A percentile compares a stretch with the other conserved stretches of the same genome.
These are phyloP conservation scores for Pseudogymnoascus sp. DNA, from an alignment of 2,329 filamentous ascomycete species.

Conservation along the genomic window DNA sequence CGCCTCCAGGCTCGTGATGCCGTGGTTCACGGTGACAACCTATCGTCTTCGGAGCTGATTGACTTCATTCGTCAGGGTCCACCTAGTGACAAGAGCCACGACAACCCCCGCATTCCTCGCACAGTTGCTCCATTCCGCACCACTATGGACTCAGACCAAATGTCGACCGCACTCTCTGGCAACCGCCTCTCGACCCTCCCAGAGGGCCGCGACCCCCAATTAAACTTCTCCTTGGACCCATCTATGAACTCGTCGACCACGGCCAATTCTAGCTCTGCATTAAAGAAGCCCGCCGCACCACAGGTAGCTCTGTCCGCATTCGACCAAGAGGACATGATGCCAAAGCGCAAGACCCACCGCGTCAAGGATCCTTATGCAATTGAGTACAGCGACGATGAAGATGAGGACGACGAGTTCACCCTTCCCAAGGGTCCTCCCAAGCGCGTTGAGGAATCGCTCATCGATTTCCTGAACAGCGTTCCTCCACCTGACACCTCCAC, in stretches of 20 bases:
- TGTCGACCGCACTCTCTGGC: constrained; percentile 46
- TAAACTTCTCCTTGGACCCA: constrained; percentile 29
- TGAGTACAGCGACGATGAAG: constrained; percentile 51
- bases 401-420: constrained; percentile 23
- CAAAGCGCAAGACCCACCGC: constrained; percentile 66
- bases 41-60: constrained; percentile 65
- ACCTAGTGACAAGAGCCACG: constrained; percentile 43
- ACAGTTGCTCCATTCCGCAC: constrained; percentile 77
- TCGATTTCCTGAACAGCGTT: constrained; percentile 65
- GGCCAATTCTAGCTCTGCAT: constrained; percentile 65
- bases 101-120: constrained; percentile 66
- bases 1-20: constrained; percentile 67
- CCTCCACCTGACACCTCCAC: constrained; percentile 45
- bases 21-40: constrained; percentile 56
- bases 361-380: constrained; percentile 91
- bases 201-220: constrained; percentile 42
- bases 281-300: constrained; percentile 34
- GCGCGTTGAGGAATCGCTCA: constrained; percentile 55
- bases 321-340: constrained; percentile 38
- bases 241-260: constrained; percentile 47
- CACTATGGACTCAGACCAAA: constrained; percentile 80
- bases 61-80: constrained; percentile 92
- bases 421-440: constrained; percentile 28
- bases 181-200: constrained; percentile 48
- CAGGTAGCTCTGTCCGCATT: constrained; percentile 25